Conservation (phyloP, 495 filamentous ascomycete genomes). For the Penicillium cataractarum region DNA sequence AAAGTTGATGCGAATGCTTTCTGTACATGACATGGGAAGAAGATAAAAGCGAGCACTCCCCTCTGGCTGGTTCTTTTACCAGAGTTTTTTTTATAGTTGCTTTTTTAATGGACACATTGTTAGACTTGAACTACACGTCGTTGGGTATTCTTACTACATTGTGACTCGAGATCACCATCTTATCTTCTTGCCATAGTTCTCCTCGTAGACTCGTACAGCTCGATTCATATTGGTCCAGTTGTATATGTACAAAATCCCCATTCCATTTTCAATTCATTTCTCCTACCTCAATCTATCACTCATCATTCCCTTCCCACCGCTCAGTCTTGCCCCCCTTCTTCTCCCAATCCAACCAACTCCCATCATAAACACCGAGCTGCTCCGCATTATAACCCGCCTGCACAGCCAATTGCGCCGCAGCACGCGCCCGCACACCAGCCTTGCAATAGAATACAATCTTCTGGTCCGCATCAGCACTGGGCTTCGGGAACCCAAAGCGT, state of each 20-base stretch:
- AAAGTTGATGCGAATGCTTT: conserved; percentile 23
- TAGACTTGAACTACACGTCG: conserved; percentile 14
- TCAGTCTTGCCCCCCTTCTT: conserved; percentile 65
- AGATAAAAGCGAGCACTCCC: conserved; percentile 19
- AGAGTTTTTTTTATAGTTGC: conserved; percentile 25
- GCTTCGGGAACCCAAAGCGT: conserved; percentile 52
- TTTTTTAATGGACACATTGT: conserved; percentile 28
- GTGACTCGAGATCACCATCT: background rate
- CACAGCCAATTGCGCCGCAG: conserved; percentile 79
- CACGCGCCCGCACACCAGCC: conserved; percentile 78
- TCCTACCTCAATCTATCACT: background rate
- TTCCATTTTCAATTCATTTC: background rate
- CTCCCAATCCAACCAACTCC: conserved; percentile 91
- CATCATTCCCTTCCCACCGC: conserved; percentile 44
- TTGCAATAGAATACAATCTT: conserved; percentile 88
- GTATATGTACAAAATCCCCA: background rate
- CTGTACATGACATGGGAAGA: conserved; percentile 40
- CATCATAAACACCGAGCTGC: conserved; percentile 76
- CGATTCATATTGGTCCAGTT: background rate
- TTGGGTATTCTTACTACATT: background rate
- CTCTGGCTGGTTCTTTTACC: conserved; percentile 29
- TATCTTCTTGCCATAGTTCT: background rate
- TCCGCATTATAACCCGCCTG: conserved; percentile 75
- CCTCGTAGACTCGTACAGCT: no score
- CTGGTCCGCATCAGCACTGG: conserved; percentile 24